These are phyloP conservation scores for Polygonum maritimum DNA, from an alignment of 148 eudicot genomes.

Conservation along the genomic window DNA sequence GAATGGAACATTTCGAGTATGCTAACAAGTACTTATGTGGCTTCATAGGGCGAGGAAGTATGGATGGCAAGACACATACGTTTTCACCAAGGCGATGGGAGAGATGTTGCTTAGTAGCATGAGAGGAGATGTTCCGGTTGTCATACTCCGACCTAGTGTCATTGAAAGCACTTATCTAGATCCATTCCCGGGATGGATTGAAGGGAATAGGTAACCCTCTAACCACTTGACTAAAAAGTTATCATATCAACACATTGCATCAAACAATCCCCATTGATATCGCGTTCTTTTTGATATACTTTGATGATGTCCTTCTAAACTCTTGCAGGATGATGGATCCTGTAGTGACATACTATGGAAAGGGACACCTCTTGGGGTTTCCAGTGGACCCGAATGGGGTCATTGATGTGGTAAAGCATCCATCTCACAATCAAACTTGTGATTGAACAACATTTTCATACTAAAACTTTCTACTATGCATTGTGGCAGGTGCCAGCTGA, in stretches of 20 bases:
- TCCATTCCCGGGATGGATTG: conserved; percentile 99
- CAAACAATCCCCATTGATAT: background rate
- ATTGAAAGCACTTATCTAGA: conserved; percentile 88
- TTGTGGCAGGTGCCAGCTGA: conserved; percentile 80
- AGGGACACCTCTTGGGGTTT: conserved; percentile 88
- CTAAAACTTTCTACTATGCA: background rate
- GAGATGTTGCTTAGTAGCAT: conserved; percentile 77
- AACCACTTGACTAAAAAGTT: background rate
- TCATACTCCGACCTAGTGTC: conserved; percentile 89
- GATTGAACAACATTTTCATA: background rate
- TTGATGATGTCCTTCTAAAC: background rate
- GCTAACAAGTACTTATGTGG: background rate
- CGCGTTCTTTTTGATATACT: background rate
- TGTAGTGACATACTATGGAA: conserved; percentile 73
- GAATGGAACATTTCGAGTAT: background rate
- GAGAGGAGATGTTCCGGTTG: conserved; percentile 80
- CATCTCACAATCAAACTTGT: background rate
- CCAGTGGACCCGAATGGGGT: conserved; percentile 81
- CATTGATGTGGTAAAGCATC: conserved; percentile 77
- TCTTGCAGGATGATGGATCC: conserved; percentile 95
- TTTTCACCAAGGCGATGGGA: conserved; percentile 99
- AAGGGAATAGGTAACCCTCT: conserved; percentile 72
- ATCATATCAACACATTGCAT: too few species aligned
- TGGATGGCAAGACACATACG: conserved; percentile 99
- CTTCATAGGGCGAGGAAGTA: conserved; percentile 62